A percentile compares a stretch with the other conserved stretches of the same genome.
These are phyloP conservation scores for Sporothrix schenckii DNA, from an alignment of 2,329 filamentous ascomycete genomes.

Conservation along the genomic window DNA sequence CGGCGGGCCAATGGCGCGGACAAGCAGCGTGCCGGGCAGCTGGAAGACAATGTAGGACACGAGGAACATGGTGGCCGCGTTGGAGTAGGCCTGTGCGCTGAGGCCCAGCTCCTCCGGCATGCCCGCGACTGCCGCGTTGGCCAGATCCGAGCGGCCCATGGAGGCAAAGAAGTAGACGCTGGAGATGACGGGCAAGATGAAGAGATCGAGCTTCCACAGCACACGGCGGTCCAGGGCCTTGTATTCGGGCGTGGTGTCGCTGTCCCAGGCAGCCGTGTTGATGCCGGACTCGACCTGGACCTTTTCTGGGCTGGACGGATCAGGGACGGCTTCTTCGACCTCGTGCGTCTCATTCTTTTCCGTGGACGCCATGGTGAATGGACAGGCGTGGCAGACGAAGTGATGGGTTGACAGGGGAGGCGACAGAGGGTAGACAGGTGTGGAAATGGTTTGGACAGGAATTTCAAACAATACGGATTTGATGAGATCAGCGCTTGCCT, in stretches of 20 bases:
- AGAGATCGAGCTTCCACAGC: conserved; percentile 13
- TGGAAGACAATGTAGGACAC: conserved; percentile 43
- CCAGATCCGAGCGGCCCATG: conserved; percentile 29
- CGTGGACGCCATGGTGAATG: background rate
- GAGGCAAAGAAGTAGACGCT: conserved; percentile 26
- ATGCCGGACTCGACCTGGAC: background rate
- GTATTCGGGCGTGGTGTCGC: background rate
- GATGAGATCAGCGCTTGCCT: background rate
- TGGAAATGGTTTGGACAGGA: background rate
- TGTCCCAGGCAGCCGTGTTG: background rate
- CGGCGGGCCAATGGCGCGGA: conserved; percentile 44
- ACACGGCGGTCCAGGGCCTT: conserved; percentile 5
- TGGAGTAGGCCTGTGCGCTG: conserved; percentile 28
- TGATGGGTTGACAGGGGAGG: background rate
- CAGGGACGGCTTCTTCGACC: conserved; percentile 1
- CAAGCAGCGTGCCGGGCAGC: conserved; percentile 41
- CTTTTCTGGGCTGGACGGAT: background rate
- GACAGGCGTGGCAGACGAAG: background rate
- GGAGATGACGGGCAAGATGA: conserved; percentile 21
- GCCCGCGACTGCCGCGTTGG: conserved; percentile 33
- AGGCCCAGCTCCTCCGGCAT: conserved; percentile 31
- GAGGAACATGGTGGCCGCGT: conserved; percentile 40
- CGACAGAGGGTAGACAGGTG: too few relatives aligned
- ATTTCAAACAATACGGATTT: conserved; percentile 3
- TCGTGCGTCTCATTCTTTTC: conserved; percentile 6